These are phyloP conservation scores for Xylariales sp. DNA, from an alignment of 2,329 filamentous ascomycete species.

Conservation along the genomic window DNA sequence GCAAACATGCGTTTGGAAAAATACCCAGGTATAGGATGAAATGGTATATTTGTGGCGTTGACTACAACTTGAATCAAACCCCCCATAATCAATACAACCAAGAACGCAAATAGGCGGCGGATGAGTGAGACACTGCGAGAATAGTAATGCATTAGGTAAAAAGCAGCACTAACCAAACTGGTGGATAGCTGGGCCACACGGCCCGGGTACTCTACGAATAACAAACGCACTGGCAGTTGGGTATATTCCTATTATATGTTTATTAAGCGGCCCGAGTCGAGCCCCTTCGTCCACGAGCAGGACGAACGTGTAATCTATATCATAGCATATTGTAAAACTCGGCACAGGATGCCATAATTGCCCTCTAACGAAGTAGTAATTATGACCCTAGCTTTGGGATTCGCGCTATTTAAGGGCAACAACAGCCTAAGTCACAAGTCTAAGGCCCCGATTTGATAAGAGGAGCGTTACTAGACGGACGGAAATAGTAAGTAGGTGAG, in stretches of 20 bases:
- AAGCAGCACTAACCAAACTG: not conserved
- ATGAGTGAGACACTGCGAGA: not conserved
- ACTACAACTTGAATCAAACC: not conserved
- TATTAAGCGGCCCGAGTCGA: not conserved
- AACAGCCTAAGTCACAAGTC: not conserved
- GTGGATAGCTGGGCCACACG: constrained; percentile 7
- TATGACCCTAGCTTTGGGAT: not conserved
- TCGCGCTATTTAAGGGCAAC: not conserved
- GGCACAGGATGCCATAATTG: not conserved
- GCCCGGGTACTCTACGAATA: constrained; percentile 7
- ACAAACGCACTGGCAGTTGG: constrained; percentile 18
- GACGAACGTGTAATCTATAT: constrained; percentile 27
- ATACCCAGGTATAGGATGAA: not conserved
- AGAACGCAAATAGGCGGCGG: not conserved
- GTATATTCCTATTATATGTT: constrained; percentile 30
- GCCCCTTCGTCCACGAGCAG: constrained; percentile 1
- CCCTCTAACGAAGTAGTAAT: not conserved
- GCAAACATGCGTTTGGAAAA: not conserved
- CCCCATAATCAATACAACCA: not conserved
- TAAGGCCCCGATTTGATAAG: not conserved
- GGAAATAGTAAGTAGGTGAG: not conserved
- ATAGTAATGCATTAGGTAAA: not conserved
- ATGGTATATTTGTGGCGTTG: not conserved
- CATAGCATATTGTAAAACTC: constrained; percentile 5
- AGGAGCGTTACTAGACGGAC: not conserved